Evolutionary conservation across 768 basidiomycete genomes (phyloP).

Genomic region (Pleurotus platypus): DNA sequence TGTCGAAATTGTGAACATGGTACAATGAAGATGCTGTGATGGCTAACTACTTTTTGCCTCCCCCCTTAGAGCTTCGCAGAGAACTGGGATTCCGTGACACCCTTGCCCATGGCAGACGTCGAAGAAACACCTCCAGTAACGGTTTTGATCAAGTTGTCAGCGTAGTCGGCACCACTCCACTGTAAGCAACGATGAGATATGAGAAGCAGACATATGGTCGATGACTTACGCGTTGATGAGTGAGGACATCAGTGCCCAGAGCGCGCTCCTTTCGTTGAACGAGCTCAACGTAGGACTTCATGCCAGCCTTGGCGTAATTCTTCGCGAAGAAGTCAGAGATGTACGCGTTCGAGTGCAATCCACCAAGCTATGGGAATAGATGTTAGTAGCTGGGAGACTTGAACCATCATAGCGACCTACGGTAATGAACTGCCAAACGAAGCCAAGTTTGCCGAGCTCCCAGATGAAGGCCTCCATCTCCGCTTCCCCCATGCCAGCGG

Average conservation of each 20-base stretch:
- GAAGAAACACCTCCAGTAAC: conserved; percentile 97
- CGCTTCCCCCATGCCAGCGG: conserved; percentile 79
- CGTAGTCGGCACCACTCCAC: conserved; percentile 96
- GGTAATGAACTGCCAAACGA: conserved; percentile 99
- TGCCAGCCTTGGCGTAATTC: conserved; percentile 88
- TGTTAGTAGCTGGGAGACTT: conserved; percentile 2
- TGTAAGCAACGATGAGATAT: conserved; percentile 26
- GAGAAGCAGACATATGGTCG: background rate
- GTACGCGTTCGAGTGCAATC: conserved; percentile 95
- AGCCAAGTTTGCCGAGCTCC: conserved; percentile 93
- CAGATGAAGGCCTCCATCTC: conserved; percentile 91
- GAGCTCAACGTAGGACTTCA: conserved; percentile 98
- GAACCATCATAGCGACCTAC: conserved; percentile 40
- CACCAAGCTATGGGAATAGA: conserved; percentile 66
- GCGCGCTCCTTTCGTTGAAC: conserved; percentile 92
- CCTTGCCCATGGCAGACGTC: conserved; percentile 98
- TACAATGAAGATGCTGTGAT: too few species aligned
- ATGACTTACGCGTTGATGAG: conserved; percentile 83
- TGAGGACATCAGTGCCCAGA: conserved; percentile 92
- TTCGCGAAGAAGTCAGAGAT: conserved; percentile 92
- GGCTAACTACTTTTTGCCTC: too few species aligned
- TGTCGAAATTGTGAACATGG: too few species aligned
- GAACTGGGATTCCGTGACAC: conserved; percentile 92
- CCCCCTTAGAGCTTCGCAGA: conserved; percentile 36
- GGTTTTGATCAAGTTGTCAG: conserved; percentile 88